Conservation (phyloP, 1,139 yeast species). For the Nematodospora anomalae region DNA sequence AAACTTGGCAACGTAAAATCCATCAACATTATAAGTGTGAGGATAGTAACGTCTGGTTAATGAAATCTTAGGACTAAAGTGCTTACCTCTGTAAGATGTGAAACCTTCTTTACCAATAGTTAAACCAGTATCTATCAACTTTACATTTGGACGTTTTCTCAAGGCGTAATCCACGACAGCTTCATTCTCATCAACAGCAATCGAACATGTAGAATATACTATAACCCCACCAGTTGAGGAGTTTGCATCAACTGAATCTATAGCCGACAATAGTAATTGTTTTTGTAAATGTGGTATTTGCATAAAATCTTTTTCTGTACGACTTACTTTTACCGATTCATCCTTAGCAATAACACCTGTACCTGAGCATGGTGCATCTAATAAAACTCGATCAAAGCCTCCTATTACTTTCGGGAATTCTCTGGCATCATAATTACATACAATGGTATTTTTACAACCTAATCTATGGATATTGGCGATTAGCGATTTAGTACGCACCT, state of each 20-base stretch:
- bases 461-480: slow-evolving; percentile 97
- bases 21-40: slow-evolving; percentile 97
- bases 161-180: slow-evolving; percentile 98
- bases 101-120: slow-evolving; percentile 96
- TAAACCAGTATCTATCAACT: slow-evolving; percentile 90
- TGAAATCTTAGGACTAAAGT: slow-evolving; percentile 72
- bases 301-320: slow-evolving; percentile 95
- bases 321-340: slow-evolving; percentile 87
- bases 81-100: slow-evolving; percentile 89
- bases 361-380: slow-evolving; percentile 99
- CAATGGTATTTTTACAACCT: slow-evolving; percentile 95
- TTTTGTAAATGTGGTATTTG: slow-evolving; percentile 97
- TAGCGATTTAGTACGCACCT: slow-evolving; percentile 91
- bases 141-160: slow-evolving; percentile 94
- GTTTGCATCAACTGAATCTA: slow-evolving; percentile 93
- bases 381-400: slow-evolving; percentile 90
- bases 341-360: slow-evolving; percentile 99
- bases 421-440: slow-evolving; percentile 96
- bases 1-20: slow-evolving; percentile 96
- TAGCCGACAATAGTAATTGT: slow-evolving; percentile 89
- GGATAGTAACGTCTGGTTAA: slow-evolving; percentile 96
- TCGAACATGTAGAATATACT: slow-evolving; percentile 97
- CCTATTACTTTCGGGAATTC: slow-evolving; percentile 98
- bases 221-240: slow-evolving; percentile 91
- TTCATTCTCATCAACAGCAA: slow-evolving; percentile 97